A percentile compares a stretch with the other conserved stretches of the same genome.
Evolutionary conservation across 257 asterid genomes (phyloP).

Genomic region (Petunia axillaris): DNA sequence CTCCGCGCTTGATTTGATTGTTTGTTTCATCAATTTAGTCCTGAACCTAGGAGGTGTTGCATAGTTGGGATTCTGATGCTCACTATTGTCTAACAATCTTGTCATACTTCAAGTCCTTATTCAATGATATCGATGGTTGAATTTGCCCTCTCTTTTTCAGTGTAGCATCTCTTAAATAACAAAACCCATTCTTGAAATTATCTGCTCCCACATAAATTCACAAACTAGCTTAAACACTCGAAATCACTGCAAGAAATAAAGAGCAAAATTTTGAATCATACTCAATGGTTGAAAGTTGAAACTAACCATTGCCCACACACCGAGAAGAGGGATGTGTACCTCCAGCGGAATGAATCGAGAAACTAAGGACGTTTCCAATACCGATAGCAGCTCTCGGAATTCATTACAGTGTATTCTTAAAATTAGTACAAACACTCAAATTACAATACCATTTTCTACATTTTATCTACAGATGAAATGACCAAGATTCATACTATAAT

Average conservation of each 20-base stretch:
- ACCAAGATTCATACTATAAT: not conserved
- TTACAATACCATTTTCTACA: not conserved
- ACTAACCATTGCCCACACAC: conserved; percentile 26
- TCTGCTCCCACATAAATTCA: not conserved
- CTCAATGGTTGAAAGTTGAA: conserved; percentile 58
- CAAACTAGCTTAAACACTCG: conserved; percentile 49
- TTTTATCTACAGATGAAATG: not conserved
- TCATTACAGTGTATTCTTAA: not conserved
- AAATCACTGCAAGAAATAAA: conserved; percentile 57
- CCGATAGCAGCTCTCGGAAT: no score
- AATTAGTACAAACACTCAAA: not conserved
- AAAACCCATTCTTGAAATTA: not conserved
- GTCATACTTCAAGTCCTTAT: not conserved
- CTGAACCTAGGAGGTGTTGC: conserved; percentile 55
- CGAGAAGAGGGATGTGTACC: not conserved
- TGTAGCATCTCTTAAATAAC: conserved; percentile 58
- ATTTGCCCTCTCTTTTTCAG: conserved; percentile 66
- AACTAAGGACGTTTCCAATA: no score
- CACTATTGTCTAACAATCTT: conserved; percentile 50
- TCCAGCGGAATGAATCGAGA: no score
- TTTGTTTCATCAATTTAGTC: conserved; percentile 48
- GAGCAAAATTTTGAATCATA: conserved; percentile 41
- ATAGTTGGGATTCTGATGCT: conserved; percentile 71
- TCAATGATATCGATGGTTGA: conserved; percentile 44
- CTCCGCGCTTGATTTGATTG: conserved; percentile 36